phyloP scores from a whole-genome alignment of 805 yeast species.

The Sugiyamaella lignohabitans region DNA sequence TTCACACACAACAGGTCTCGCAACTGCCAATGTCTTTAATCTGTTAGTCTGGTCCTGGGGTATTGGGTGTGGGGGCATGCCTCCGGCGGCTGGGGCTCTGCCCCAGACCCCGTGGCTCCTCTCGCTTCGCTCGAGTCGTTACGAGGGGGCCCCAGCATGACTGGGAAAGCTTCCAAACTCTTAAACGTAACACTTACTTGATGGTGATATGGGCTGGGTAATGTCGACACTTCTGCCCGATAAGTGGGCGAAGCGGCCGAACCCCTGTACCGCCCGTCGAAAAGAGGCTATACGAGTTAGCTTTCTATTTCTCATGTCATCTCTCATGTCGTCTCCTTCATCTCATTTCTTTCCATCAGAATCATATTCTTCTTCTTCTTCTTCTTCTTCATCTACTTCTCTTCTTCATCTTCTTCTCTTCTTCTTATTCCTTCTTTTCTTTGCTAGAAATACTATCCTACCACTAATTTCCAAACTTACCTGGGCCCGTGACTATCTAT shows the following conservation, averaged over 20 bases:
- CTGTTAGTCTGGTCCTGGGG: neutral
- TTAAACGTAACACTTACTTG: slow-evolving; percentile 23
- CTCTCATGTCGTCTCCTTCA: neutral
- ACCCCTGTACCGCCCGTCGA: neutral
- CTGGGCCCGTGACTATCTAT: neutral
- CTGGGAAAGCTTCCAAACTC: no score
- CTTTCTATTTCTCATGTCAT: neutral
- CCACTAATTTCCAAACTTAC: neutral
- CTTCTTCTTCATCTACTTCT: neutral
- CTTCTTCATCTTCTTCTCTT: no score
- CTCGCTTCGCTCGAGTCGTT: no score
- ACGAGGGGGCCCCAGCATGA: neutral
- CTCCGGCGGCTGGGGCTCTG: no score
- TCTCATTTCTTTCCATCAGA: neutral
- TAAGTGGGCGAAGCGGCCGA: slow-evolving; percentile 12
- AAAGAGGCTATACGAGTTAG: slow-evolving; percentile 1
- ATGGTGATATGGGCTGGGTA: slow-evolving; percentile 27
- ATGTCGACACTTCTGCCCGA: slow-evolving; percentile 13
- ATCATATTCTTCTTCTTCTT: neutral
- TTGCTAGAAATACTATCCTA: neutral
- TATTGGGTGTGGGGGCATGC: no score
- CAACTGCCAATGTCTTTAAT: slow-evolving; percentile 63
- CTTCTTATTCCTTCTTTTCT: no score
- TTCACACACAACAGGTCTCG: slow-evolving; percentile 62
- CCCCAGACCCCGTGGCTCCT: no score